A percentile compares a stretch with the other conserved stretches of the same genome.
phyloP scores from a whole-genome alignment of 129 eudicot genomes.

The Cynara cardunculus region DNA sequence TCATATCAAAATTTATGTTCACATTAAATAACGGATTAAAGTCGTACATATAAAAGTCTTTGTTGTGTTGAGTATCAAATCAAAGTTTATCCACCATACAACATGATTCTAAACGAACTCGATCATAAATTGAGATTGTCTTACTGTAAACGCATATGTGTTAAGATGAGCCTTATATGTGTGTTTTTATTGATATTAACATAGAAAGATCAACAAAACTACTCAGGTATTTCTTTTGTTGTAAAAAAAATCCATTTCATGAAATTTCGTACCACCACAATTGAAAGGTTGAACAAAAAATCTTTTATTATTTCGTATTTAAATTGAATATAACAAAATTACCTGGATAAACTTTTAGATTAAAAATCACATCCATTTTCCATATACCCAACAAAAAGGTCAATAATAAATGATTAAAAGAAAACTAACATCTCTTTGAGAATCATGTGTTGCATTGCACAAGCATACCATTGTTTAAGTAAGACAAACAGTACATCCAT shows the following conservation, averaged over 20 bases:
- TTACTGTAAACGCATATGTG: neutral
- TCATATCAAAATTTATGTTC: neutral
- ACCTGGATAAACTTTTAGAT: neutral
- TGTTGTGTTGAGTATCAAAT: neutral
- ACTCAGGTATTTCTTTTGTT: neutral
- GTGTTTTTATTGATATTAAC: neutral
- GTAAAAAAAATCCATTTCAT: neutral
- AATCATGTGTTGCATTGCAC: neutral
- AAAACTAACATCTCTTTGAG: neutral
- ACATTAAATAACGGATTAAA: neutral
- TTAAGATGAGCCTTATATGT: neutral
- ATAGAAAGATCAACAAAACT: neutral
- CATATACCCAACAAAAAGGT: neutral
- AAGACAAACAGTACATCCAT: neutral
- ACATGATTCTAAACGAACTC: neutral
- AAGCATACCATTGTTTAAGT: neutral
- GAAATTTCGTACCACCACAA: neutral
- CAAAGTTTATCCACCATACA: neutral
- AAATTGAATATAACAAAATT: neutral
- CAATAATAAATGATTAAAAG: neutral
- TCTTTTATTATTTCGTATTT: neutral
- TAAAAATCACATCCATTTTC: neutral
- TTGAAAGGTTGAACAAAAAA: neutral
- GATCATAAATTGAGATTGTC: neutral
- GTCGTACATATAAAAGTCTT: neutral